Conservation (phyloP, 495 filamentous ascomycete genomes). For the Penicillium roqueforti region DNA sequence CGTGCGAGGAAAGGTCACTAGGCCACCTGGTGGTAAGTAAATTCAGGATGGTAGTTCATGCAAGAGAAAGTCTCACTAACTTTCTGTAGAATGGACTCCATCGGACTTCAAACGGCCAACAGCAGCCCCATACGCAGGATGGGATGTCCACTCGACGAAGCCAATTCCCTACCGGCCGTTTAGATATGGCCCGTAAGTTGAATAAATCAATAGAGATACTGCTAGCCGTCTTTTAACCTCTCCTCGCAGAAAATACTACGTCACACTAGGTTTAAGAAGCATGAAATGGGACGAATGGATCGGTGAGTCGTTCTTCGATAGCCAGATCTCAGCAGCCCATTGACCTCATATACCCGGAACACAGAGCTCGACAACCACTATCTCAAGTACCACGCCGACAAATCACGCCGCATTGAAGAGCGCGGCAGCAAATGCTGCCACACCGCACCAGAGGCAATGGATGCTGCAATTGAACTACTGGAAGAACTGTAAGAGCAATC, state of each 20-base stretch:
- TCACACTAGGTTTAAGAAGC: constrained; percentile 78
- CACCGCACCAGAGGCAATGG: constrained; percentile 71
- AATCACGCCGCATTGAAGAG: constrained; percentile 64
- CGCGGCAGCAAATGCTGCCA: constrained; percentile 66
- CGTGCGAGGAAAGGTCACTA: constrained; percentile 16
- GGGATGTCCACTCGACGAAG: constrained; percentile 68
- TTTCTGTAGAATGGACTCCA: constrained; percentile 59
- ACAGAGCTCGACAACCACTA: constrained; percentile 80
- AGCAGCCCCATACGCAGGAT: constrained; percentile 63
- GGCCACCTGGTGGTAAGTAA: constrained; percentile 35
- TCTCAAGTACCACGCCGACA: constrained; percentile 69
- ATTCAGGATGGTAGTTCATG: background rate
- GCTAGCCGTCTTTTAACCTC: background rate
- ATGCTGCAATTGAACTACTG: constrained; percentile 73
- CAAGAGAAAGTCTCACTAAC: background rate
- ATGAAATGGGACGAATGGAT: constrained; percentile 85
- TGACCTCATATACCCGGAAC: constrained; percentile 5
- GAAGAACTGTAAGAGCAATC: constrained; percentile 58
- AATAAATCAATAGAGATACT: background rate
- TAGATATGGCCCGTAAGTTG: constrained; percentile 63
- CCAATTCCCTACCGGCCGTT: constrained; percentile 84
- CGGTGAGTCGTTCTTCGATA: constrained; percentile 29
- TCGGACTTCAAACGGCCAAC: constrained; percentile 64
- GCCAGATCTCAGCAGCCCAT: background rate
- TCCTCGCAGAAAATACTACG: constrained; percentile 53